Evolutionary conservation across 352 stramenopile genomes (phyloP).

Genomic region (Blastocystis sp.): DNA sequence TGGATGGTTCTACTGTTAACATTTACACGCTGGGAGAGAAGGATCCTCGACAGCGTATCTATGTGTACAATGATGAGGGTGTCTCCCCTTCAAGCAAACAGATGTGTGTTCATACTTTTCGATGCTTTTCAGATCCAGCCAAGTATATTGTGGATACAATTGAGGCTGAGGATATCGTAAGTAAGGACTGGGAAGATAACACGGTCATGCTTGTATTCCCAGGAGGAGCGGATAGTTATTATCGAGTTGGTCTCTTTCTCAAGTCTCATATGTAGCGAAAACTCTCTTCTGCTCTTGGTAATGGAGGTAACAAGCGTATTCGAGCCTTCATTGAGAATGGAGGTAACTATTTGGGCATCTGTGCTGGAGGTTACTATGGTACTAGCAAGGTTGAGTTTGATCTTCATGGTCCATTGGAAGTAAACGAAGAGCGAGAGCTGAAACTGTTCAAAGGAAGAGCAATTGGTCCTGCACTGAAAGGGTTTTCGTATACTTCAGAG

Average conservation of each 20-base stretch:
- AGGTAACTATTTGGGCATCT: slow-evolving; percentile 58
- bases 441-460: slow-evolving; percentile 52
- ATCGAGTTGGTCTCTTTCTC: neutral
- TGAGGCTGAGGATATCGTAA: slow-evolving; percentile 54
- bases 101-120: slow-evolving; percentile 59
- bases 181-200: slow-evolving; percentile 61
- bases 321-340: slow-evolving; percentile 55
- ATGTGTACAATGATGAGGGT: slow-evolving; percentile 60
- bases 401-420: slow-evolving; percentile 24
- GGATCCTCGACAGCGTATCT: slow-evolving; percentile 58
- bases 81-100: slow-evolving; percentile 23
- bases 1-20: slow-evolving; percentile 43
- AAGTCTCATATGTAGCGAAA: neutral
- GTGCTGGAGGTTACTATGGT: slow-evolving; percentile 50
- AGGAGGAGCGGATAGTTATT: slow-evolving; percentile 32
- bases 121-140: slow-evolving; percentile 34
- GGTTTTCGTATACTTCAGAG: slow-evolving; percentile 16
- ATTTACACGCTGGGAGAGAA: slow-evolving; percentile 56
- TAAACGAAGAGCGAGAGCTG: slow-evolving; percentile 56
- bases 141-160: slow-evolving; percentile 62
- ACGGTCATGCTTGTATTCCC: slow-evolving; percentile 48
- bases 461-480: slow-evolving; percentile 52
- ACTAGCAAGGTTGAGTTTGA: slow-evolving; percentile 44
- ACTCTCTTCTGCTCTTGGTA: slow-evolving; percentile 10
- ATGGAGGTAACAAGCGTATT: slow-evolving; percentile 46